phyloP scores from a whole-genome alignment of 176 grass and related monocot genomes.

The Typha latifolia region DNA sequence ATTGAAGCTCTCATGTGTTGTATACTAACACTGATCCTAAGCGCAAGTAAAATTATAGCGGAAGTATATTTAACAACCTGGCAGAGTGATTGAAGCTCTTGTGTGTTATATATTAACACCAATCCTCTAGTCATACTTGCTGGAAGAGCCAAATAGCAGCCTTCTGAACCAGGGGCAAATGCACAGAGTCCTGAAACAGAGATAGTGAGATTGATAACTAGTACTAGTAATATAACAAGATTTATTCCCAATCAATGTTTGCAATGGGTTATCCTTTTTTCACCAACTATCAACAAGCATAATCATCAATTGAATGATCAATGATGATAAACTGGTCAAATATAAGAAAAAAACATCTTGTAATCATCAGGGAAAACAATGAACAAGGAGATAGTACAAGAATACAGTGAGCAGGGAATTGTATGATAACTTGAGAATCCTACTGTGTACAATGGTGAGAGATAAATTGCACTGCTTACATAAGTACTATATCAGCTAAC shows the following conservation, averaged over 20 bases:
- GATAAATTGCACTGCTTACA: background rate
- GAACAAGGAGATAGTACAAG: background rate
- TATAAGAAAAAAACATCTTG: too few relatives aligned
- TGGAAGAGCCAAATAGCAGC: conserved; percentile 73
- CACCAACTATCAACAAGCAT: too few relatives aligned
- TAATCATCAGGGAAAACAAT: too few relatives aligned
- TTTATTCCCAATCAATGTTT: background rate
- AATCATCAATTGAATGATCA: too few relatives aligned
- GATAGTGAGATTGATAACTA: conserved; percentile 13
- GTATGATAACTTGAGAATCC: background rate
- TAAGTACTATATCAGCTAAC: background rate
- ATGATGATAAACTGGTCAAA: too few relatives aligned
- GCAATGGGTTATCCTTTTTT: too few relatives aligned
- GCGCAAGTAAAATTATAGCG: background rate
- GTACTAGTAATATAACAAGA: conserved; percentile 1
- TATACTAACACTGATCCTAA: background rate
- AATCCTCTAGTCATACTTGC: conserved; percentile 86
- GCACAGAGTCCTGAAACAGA: conserved; percentile 72
- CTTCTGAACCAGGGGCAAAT: conserved; percentile 81
- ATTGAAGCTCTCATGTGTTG: too few relatives aligned
- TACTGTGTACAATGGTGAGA: background rate
- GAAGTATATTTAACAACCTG: conserved; percentile 44
- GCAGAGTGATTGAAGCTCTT: conserved; percentile 83
- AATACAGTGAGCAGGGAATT: background rate
- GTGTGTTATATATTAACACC: conserved; percentile 80